Evolutionary conservation across 2,329 filamentous ascomycete genomes (phyloP).

Genomic region (Aspergillus glaucus): DNA sequence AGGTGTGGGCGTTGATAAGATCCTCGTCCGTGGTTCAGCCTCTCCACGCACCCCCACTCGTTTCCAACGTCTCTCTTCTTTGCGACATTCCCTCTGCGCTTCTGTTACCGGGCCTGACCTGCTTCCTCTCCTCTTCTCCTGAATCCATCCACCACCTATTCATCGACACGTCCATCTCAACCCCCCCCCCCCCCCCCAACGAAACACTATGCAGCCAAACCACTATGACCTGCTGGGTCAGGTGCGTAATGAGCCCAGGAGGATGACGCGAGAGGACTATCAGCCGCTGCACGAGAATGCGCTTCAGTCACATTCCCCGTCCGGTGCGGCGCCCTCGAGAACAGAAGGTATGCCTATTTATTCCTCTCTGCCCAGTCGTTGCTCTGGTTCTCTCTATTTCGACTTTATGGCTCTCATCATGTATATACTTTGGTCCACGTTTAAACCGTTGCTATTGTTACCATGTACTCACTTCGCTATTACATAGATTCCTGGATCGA

Average conservation of each 20-base stretch:
- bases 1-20: too few species aligned
- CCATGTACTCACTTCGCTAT: constrained; percentile 41
- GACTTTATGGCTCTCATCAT: constrained; percentile 6
- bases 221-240: constrained; percentile 34
- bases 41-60: background rate
- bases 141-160: too few species aligned
- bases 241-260: constrained; percentile 27
- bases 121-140: too few species aligned
- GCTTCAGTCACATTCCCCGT: constrained; percentile 28
- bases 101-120: too few species aligned
- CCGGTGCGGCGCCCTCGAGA: constrained; percentile 31
- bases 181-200: too few species aligned
- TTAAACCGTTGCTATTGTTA: constrained; percentile 3
- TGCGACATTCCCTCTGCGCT: too few species aligned
- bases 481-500: constrained; percentile 91
- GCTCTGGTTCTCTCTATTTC: constrained; percentile 5
- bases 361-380: constrained; percentile 2
- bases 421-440: constrained; percentile 9
- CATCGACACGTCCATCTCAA: too few species aligned
- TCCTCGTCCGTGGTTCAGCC: too few species aligned
- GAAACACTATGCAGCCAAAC: constrained; percentile 32
- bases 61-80: background rate
- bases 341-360: constrained; percentile 36
- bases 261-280: constrained; percentile 29
- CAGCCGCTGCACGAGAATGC: constrained; percentile 24